A percentile compares a stretch with the other conserved stretches of the same genome.
Conservation (phyloP, 108 stramenopile species). For the Cyclotella sp. region DNA sequence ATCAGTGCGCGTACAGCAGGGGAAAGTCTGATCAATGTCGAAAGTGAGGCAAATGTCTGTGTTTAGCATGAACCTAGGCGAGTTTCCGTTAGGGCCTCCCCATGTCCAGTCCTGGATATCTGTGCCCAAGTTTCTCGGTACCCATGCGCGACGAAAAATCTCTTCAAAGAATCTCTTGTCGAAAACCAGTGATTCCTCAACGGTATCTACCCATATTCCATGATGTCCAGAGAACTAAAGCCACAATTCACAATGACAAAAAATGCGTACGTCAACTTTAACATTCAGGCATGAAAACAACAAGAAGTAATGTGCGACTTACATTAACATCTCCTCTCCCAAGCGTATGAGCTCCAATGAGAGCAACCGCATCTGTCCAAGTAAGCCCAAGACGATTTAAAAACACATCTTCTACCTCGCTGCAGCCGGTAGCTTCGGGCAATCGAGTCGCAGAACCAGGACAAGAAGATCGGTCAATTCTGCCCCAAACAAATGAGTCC, state of each 20-base stretch:
- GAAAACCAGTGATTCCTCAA: slow-evolving; percentile 29
- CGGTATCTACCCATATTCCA: slow-evolving; percentile 49
- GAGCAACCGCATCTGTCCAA: slow-evolving; percentile 54
- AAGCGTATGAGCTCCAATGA: slow-evolving; percentile 49
- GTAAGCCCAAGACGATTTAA: slow-evolving; percentile 37
- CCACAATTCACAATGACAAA: no score
- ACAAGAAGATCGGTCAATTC: slow-evolving; percentile 26
- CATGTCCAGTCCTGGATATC: slow-evolving; percentile 32
- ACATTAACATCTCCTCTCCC: slow-evolving; percentile 34
- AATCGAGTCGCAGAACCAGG: slow-evolving; percentile 22
- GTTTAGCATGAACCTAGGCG: slow-evolving; percentile 29
- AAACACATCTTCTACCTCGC: slow-evolving; percentile 32
- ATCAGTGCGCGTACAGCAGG: slow-evolving; percentile 32
- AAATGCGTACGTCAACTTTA: no score
- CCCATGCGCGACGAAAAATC: slow-evolving; percentile 15
- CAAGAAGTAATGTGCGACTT: no score
- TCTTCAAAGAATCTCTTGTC: slow-evolving; percentile 46
- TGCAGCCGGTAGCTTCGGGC: slow-evolving; percentile 24
- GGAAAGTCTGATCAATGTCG: slow-evolving; percentile 25
- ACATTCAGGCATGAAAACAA: no score
- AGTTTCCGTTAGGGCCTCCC: slow-evolving; percentile 5
- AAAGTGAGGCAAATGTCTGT: slow-evolving; percentile 40
- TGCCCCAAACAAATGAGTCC: slow-evolving; percentile 35
- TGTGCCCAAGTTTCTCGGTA: background rate
- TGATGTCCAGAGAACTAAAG: slow-evolving; percentile 40